These are phyloP conservation scores for Lumnitzera racemosa DNA, from an alignment of 345 rosid genomes.

Conservation along the genomic window DNA sequence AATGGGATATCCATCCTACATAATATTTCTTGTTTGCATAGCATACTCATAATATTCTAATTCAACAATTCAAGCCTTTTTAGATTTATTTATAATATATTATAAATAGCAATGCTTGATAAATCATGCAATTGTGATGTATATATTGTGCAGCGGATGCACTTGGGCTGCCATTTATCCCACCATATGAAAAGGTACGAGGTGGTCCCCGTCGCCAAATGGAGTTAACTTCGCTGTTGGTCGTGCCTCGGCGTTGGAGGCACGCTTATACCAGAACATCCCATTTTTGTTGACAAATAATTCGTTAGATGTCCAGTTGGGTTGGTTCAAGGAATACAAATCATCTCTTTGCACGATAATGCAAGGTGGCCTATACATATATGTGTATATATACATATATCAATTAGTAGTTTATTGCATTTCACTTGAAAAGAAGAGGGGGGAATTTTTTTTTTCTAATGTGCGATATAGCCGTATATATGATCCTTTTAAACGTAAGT, in stretches of 20 bases:
- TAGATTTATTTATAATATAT: no score
- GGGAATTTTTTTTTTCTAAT: no score
- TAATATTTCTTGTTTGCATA: no score
- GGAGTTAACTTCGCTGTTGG: constrained; percentile 66
- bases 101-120: no score
- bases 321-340: constrained; percentile 60
- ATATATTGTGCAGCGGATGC: constrained; percentile 41
- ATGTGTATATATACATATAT: no score
- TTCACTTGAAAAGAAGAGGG: no score
- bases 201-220: neutral
- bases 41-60: no score
- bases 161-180: constrained; percentile 35
- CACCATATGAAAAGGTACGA: constrained; percentile 31
- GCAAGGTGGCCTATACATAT: constrained; percentile 29
- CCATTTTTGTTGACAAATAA: constrained; percentile 30
- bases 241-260: constrained; percentile 53
- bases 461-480: no score
- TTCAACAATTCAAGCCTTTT: no score
- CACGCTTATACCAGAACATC: constrained; percentile 29
- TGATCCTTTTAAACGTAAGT: no score
- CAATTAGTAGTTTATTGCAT: no score
- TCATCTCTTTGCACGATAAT: constrained; percentile 36
- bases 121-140: neutral
- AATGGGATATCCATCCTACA: no score
- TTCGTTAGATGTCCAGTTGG: constrained; percentile 44